Conservation (phyloP, 225 moss, liverwort and hornwort species). For the Pseudisothecium myosuroides region DNA sequence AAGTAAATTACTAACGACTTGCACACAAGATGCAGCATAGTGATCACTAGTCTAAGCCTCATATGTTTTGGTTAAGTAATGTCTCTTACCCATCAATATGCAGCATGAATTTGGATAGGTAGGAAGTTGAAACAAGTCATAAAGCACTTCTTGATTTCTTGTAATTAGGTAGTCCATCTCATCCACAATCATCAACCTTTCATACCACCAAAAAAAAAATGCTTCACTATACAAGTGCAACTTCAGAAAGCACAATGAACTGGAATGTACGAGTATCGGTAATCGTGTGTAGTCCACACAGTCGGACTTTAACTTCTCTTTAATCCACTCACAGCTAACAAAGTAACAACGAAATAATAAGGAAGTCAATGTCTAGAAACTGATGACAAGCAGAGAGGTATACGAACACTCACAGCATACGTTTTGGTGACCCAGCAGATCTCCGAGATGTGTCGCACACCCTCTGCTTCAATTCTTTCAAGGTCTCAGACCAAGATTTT, state of each 20-base stretch:
- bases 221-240: not conserved
- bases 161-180: slow-evolving; percentile 98
- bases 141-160: slow-evolving; percentile 80
- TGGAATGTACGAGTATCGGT: not conserved
- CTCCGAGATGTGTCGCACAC: slow-evolving; percentile 38
- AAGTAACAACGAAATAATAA: not conserved
- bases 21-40: not conserved
- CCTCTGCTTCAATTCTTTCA: slow-evolving; percentile 59
- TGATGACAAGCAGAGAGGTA: not conserved
- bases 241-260: not conserved
- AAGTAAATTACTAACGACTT: not conserved
- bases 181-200: slow-evolving; percentile 79
- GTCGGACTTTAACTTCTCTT: not conserved
- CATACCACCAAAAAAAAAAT: slow-evolving; percentile 6
- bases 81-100: slow-evolving; percentile 60
- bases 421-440: slow-evolving; percentile 20
- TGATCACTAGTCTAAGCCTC: not conserved
- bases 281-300: not conserved
- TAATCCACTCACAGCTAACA: not conserved
- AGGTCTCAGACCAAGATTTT: slow-evolving; percentile 24
- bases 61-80: not conserved
- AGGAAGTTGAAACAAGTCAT: slow-evolving; percentile 77
- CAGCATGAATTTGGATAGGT: slow-evolving; percentile 63
- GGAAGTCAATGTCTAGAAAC: not conserved
- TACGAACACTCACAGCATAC: slow-evolving; percentile 57